Conservation (phyloP, 2,329 filamentous ascomycete genomes). For the Aspergillus fijiensis region DNA sequence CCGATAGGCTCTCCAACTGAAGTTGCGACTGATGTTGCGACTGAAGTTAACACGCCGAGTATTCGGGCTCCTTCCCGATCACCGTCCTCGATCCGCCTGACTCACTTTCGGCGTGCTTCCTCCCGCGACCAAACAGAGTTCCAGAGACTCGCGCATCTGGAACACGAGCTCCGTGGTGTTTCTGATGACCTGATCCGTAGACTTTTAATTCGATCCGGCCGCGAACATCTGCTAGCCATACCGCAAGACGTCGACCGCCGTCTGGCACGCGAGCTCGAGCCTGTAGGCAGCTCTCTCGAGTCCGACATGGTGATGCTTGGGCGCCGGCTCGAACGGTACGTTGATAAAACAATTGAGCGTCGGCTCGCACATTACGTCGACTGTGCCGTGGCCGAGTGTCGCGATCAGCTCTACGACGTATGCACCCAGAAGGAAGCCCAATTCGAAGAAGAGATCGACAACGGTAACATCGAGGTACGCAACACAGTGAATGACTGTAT, state of each 20-base stretch:
- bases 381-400: slow-evolving; percentile 12
- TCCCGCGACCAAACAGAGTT: slow-evolving; percentile 11
- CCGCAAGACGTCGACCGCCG: slow-evolving; percentile 13
- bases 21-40: slow-evolving; percentile 13
- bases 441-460: slow-evolving; percentile 18
- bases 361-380: slow-evolving; percentile 16
- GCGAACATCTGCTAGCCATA: slow-evolving; percentile 19
- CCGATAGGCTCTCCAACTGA: slow-evolving; percentile 20
- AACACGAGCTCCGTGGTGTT: slow-evolving; percentile 17
- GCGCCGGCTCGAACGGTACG: slow-evolving; percentile 14
- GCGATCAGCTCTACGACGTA: slow-evolving; percentile 18
- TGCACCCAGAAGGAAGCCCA: slow-evolving; percentile 15
- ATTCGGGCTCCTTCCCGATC: slow-evolving; percentile 15
- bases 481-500: slow-evolving; percentile 17
- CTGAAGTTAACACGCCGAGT: slow-evolving; percentile 22
- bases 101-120: slow-evolving; percentile 16
- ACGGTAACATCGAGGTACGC: slow-evolving; percentile 16
- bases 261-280: slow-evolving; percentile 10
- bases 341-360: slow-evolving; percentile 13
- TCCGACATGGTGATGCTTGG: slow-evolving; percentile 13
- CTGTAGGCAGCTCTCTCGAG: slow-evolving; percentile 1
- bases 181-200: slow-evolving; percentile 17
- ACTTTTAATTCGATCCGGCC: slow-evolving; percentile 19
- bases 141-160: slow-evolving; percentile 15
- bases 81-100: slow-evolving; percentile 18